Conservation (phyloP, 1,284 basidiomycete species). For the Filobasidium uniguttulatum region DNA sequence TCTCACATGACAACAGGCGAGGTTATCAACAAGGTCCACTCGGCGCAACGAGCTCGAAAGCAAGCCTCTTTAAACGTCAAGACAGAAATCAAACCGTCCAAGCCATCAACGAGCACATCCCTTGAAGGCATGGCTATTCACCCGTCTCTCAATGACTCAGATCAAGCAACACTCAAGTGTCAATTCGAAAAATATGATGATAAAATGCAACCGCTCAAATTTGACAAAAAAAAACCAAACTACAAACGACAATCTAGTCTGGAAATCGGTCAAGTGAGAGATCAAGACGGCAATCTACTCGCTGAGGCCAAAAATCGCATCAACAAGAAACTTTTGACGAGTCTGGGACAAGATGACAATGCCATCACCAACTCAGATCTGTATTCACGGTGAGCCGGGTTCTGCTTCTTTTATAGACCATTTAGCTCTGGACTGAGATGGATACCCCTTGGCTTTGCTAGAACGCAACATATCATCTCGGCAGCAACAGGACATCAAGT, state of each 20-base stretch:
- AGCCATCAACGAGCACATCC: not conserved
- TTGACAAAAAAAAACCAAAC: not conserved
- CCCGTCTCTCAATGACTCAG: not conserved
- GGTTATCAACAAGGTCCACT: not conserved
- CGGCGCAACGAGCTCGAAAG: not conserved
- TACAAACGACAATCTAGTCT: not conserved
- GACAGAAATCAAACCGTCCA: not conserved
- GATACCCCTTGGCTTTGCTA: not conserved
- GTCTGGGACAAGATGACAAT: conserved; percentile 10
- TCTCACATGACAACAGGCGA: not conserved
- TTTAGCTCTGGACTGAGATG: not conserved
- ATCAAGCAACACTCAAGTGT: not conserved
- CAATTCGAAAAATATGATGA: not conserved
- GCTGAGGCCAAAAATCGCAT: conserved; percentile 3
- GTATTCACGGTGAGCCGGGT: conserved; percentile 10
- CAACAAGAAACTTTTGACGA: conserved; percentile 4
- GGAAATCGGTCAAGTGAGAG: not conserved
- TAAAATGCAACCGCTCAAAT: not conserved
- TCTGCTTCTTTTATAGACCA: not conserved
- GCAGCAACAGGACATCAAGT: conserved; percentile 16
- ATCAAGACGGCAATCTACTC: conserved; percentile 6
- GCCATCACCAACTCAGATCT: conserved; percentile 15
- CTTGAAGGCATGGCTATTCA: not conserved
- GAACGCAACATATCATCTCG: conserved; percentile 14
- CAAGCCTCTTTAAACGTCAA: not conserved